Percentiles rank a stretch among this genome's conserved stretches.
phyloP scores from a whole-genome alignment of 1,139 yeast genomes.

The Yarrowia galli region DNA sequence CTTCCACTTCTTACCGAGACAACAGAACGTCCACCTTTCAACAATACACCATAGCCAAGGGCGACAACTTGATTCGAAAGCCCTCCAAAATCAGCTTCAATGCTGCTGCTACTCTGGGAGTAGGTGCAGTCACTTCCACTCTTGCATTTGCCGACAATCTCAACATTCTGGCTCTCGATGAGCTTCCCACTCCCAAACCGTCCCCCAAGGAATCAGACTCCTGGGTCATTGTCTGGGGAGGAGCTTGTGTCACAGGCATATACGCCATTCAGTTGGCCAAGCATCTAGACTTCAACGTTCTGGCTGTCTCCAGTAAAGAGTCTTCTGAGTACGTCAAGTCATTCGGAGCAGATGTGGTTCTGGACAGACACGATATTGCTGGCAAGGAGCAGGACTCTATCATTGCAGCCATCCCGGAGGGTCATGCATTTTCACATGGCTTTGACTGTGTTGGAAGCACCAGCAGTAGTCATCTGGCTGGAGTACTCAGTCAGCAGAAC shows the following conservation, averaged over 20 bases:
- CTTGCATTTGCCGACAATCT: slow-evolving; percentile 47
- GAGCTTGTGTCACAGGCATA: slow-evolving; percentile 58
- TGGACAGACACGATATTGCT: slow-evolving; percentile 51
- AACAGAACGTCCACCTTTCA: slow-evolving; percentile 59
- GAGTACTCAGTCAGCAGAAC: slow-evolving; percentile 13
- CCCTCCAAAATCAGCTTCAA: slow-evolving; percentile 51
- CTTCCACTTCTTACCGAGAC: slow-evolving; percentile 58
- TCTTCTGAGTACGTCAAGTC: slow-evolving; percentile 51
- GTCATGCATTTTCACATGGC: slow-evolving; percentile 46
- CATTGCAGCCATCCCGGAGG: slow-evolving; percentile 39
- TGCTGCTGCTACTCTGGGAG: slow-evolving; percentile 58
- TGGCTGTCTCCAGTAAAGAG: slow-evolving; percentile 53
- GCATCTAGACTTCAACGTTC: slow-evolving; percentile 53
- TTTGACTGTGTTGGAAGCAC: slow-evolving; percentile 41
- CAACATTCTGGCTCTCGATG: slow-evolving; percentile 45
- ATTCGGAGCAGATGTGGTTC: slow-evolving; percentile 55
- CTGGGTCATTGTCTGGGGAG: slow-evolving; percentile 57
- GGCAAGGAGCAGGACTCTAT: slow-evolving; percentile 23
- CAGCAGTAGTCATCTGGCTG: slow-evolving; percentile 52
- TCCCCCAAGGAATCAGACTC: not conserved
- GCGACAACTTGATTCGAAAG: slow-evolving; percentile 56
- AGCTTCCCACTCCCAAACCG: slow-evolving; percentile 4
- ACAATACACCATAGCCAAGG: slow-evolving; percentile 54
- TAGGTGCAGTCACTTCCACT: slow-evolving; percentile 58
- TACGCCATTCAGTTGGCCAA: slow-evolving; percentile 56